Base-by-base conservation (phyloP, 305 asterid genomes). In the Rubia occidens region DNA sequence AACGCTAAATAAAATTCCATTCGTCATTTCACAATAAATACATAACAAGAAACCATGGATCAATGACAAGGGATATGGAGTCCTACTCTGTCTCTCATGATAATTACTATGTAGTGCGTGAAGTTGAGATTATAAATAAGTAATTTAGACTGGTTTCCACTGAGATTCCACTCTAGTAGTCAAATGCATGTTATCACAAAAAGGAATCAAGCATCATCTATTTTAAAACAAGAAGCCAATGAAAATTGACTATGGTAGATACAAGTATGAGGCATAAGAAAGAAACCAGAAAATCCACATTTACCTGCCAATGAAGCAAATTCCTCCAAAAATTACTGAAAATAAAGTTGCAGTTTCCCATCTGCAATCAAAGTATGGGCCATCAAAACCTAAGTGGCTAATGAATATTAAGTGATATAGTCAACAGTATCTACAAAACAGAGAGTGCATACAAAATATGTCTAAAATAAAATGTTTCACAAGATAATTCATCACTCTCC, bases 301-400 rank as follows among this genome's bases (percentile, higher is more conserved):
- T 68, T 64, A 92, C 98, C 96, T 92, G 82, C 98, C 96, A 72
- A 77, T 81, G 86, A 79, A 87, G 86, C 96, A 89, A 71, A 92
- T 82, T 73, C 96, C 91, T 73, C 96, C 98, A 64, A 92, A 75
- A 78, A 88, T 80, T 82, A 85, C 71, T 29, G 96, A 84, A 83
- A 92, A 92, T 76, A 89, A 74, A 45, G 96, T 82, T 44, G 93
- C 96, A 56, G 89, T 75, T 84, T 85, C 96, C 98, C 96, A 92
- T 88, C 98, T 92, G 96, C 96, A 92, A 84, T 88, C 74, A 89
- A 71, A 89, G 86, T 79, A 92, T 86, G 77, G 81, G 77, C 89
- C 85, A 78, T 91, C 90, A 91, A 86, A 85, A 84, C 91, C 92
- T 89, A 86, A 76, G 78, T 77, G 79, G 69, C 77, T 80, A 79